Evolutionary conservation across 2,329 filamentous ascomycete genomes (phyloP).

Genomic region (Xylaria sp.): DNA sequence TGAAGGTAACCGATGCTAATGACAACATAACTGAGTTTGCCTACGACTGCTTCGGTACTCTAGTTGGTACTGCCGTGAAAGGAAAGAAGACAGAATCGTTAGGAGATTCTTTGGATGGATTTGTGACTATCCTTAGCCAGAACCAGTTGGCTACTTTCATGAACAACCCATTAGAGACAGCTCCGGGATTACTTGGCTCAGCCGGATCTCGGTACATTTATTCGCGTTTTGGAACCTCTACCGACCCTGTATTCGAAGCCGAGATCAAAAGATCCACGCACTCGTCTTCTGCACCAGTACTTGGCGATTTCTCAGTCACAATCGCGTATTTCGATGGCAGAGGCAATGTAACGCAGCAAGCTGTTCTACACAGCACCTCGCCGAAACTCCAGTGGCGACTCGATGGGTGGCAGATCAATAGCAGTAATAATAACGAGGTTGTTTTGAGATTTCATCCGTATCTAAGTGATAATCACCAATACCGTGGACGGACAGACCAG

Average conservation of each 20-base stretch:
- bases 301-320: neutral
- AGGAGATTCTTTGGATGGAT: neutral
- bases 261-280: neutral
- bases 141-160: neutral
- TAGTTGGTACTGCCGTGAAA: neutral
- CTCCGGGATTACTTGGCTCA: neutral
- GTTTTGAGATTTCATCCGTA: neutral
- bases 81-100: neutral
- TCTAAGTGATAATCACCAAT: neutral
- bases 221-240: neutral
- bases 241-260: neutral
- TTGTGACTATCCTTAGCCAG: neutral
- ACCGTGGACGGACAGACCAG: neutral
- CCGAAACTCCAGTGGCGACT: neutral
- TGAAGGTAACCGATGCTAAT: neutral
- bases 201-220: neutral
- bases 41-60: neutral
- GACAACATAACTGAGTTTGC: neutral
- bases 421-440: neutral
- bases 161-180: neutral
- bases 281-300: neutral
- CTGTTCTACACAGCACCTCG: neutral
- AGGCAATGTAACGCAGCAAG: neutral
- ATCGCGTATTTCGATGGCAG: neutral
- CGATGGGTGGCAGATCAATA: neutral